A percentile compares a stretch with the other conserved stretches of the same genome.
Evolutionary conservation across 75 land plant genomes (phyloP).

Genomic region (Adiantum capillusveneris): DNA sequence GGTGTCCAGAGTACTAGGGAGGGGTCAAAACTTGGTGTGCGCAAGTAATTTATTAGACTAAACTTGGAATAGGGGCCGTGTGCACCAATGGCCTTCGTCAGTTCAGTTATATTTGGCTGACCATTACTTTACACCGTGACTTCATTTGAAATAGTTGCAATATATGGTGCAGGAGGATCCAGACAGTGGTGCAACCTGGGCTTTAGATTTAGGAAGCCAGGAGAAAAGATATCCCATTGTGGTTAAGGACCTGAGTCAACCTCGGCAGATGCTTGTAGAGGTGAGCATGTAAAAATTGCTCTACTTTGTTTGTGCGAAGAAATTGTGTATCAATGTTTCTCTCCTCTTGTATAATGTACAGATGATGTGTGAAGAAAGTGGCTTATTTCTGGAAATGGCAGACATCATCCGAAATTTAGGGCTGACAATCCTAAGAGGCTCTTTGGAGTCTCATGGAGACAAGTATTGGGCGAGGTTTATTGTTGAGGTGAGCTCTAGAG

Average conservation of each 20-base stretch:
- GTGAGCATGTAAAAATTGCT: too few relatives aligned
- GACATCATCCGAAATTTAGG: conserved; percentile 63
- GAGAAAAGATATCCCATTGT: conserved; percentile 53
- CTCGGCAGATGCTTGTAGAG: conserved; percentile 83
- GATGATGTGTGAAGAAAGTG: conserved; percentile 78
- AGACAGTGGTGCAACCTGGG: conserved; percentile 82
- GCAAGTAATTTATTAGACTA: too few relatives aligned
- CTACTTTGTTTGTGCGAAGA: too few relatives aligned
- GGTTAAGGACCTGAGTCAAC: conserved; percentile 66
- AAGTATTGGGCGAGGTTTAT: conserved; percentile 82
- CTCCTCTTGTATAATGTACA: conserved; percentile 18
- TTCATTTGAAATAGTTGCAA: too few relatives aligned
- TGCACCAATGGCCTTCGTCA: too few relatives aligned
- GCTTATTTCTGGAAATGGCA: conserved; percentile 74
- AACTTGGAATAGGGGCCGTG: too few relatives aligned
- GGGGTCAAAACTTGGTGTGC: too few relatives aligned
- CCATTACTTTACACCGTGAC: too few relatives aligned
- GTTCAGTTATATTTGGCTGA: too few relatives aligned
- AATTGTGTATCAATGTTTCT: too few relatives aligned
- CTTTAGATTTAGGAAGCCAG: conserved; percentile 58
- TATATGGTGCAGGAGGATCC: conserved; percentile 24
- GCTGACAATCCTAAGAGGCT: conserved; percentile 71
- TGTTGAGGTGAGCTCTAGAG: conserved; percentile 49
- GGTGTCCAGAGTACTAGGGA: too few relatives aligned
- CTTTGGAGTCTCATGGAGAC: conserved; percentile 54